Base-by-base conservation (phyloP, 1,139 yeast genomes). In the Candida sanyaensis region DNA sequence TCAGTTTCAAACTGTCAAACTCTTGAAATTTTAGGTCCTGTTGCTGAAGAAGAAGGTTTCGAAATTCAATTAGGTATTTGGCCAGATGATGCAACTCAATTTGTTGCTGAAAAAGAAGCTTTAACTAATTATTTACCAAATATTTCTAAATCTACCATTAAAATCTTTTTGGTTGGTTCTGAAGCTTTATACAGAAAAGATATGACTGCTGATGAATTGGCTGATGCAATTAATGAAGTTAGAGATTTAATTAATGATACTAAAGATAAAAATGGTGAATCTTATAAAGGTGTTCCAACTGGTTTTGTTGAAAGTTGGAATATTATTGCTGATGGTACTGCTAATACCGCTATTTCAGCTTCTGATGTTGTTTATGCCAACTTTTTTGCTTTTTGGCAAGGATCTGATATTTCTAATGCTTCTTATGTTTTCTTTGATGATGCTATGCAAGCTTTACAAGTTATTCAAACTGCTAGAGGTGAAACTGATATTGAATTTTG, bases 301-400 rank as follows among this genome's bases (percentile, higher is more conserved):
- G 98, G 98, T 55, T 84, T 90, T 54, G 97, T 89, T 57, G 98
- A 93, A 71, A 90, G 97, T 1, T 92, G 99, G 98, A 89, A 92
- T 70, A 79, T 88, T 53, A 69, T 89, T 57, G 96, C 90, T 58
- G 96, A 89, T 61, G 95, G 88, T 60, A 81, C 75, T 57, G 76
- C 85, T 56, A 62, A 72, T 48, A 81, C 86, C 31, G 96, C 86
- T 47, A 84, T 93, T 63, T 60, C 81, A 65, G 93, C 89, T 42
- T 77, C 95, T 44, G 97, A 92, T 69, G 75, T 89, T 60, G 83
- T 91, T 54, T 86, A 85, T 67, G 95, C 96, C 62, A 92, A 93
- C 67, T 97, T 97, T 47, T 93, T 92, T 80, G 87, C 97, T 17
- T 92, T 90, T 86, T 93, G 98, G 98, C 97, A 93, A 77, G 97